Percentiles rank a stretch among this genome's conserved stretches.
These are phyloP conservation scores for Penicillium coffeae DNA, from an alignment of 495 filamentous ascomycete species.

Conservation along the genomic window DNA sequence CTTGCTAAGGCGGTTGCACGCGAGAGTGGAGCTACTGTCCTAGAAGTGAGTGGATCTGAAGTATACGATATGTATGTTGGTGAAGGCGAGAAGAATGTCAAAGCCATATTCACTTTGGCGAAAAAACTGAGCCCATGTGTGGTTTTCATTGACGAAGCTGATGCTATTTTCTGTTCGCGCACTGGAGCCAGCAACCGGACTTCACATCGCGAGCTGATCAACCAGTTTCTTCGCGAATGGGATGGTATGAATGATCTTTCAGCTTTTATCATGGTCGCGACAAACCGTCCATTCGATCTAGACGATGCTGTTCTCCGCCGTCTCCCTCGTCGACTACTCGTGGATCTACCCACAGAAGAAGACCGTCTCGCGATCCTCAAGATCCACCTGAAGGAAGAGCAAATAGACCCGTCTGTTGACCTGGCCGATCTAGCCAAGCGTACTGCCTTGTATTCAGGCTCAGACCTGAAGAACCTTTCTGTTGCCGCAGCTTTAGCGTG, in stretches of 20 bases:
- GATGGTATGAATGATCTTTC: conserved; percentile 83
- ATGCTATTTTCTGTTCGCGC: conserved; percentile 80
- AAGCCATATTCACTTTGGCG: conserved; percentile 85
- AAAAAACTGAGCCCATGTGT: conserved; percentile 91
- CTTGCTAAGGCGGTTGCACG: conserved; percentile 95
- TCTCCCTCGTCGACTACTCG: conserved; percentile 76
- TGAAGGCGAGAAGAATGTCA: conserved; percentile 94
- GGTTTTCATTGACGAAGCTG: conserved; percentile 96
- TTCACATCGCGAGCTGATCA: conserved; percentile 86
- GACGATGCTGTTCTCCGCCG: conserved; percentile 87
- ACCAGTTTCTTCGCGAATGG: conserved; percentile 98
- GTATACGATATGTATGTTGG: conserved; percentile 97
- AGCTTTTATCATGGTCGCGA: conserved; percentile 99
- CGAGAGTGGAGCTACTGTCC: conserved; percentile 82
- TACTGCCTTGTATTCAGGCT: conserved; percentile 94
- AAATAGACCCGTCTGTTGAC: conserved; percentile 63
- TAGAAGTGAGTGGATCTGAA: conserved; percentile 69
- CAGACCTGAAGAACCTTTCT: conserved; percentile 88
- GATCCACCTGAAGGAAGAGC: conserved; percentile 81
- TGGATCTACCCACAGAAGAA: conserved; percentile 76
- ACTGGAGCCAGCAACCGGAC: conserved; percentile 53
- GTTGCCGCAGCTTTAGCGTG: conserved; percentile 88
- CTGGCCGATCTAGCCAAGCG: conserved; percentile 64
- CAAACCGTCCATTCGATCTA: conserved; percentile 90
- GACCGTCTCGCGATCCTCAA: conserved; percentile 77